Percentiles rank a stretch among this genome's conserved stretches.
phyloP scores from a whole-genome alignment of 176 grass and related monocot species.

The Oryza punctata region DNA sequence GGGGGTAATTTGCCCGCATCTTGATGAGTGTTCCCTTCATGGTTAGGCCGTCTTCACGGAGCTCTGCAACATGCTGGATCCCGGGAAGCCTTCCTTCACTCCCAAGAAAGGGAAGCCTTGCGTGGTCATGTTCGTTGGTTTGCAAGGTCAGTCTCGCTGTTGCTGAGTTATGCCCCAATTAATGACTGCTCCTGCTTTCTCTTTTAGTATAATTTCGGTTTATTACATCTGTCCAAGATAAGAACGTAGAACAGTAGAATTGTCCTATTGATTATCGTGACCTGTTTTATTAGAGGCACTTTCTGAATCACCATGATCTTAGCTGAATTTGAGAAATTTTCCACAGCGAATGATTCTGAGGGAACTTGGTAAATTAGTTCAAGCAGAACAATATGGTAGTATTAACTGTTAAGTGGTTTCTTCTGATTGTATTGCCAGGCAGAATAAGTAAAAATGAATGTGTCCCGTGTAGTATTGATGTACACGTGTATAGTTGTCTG shows the following conservation, averaged over 20 bases:
- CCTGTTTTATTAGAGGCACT: neutral
- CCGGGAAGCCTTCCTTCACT: conserved; percentile 79
- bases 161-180: neutral
- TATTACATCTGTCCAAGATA: conserved; percentile 2
- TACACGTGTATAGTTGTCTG: neutral
- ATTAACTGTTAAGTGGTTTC: neutral
- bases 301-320: neutral
- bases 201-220: neutral
- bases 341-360: conserved; percentile 10
- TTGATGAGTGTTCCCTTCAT: conserved; percentile 2
- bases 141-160: conserved; percentile 63
- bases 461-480: no score
- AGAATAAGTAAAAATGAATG: neutral
- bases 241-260: neutral
- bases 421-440: neutral
- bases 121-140: conserved; percentile 87
- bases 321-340: neutral
- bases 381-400: neutral
- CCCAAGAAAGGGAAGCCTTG: conserved; percentile 86
- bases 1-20: neutral
- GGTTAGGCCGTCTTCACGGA: conserved; percentile 75
- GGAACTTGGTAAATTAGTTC: neutral
- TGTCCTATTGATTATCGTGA: neutral
- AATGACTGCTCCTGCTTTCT: neutral
- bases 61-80: conserved; percentile 96